phyloP scores from a whole-genome alignment of 208 protist genomes.

The Angomonas desouzai region DNA sequence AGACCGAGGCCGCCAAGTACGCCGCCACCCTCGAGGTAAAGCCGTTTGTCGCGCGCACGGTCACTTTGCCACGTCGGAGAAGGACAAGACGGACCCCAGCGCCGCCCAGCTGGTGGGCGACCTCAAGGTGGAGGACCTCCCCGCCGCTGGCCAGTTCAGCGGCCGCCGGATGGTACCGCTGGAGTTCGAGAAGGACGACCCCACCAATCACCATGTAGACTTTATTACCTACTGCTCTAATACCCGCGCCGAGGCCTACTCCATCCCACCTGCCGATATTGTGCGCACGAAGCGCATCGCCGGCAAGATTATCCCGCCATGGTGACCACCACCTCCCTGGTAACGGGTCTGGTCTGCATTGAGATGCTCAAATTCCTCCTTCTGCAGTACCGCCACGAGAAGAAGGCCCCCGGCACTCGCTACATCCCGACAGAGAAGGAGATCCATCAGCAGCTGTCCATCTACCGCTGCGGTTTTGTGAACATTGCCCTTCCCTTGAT shows the following conservation, averaged over 20 bases:
- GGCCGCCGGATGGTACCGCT: conserved; percentile 48
- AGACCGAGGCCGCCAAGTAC: conserved; percentile 33
- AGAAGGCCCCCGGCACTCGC: conserved; percentile 6
- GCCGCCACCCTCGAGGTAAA: conserved; percentile 45
- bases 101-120: conserved; percentile 27
- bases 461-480: conserved; percentile 95
- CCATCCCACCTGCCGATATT: conserved; percentile 83
- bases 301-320: conserved; percentile 99
- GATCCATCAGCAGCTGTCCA: conserved; percentile 44
- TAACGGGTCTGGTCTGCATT: conserved; percentile 96
- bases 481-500: conserved; percentile 98
- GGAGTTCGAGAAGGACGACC: conserved; percentile 95
- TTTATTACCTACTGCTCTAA: conserved; percentile 93
- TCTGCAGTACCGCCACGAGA: conserved; percentile 37
- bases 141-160: conserved; percentile 33
- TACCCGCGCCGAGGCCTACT: conserved; percentile 90
- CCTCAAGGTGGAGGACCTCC: conserved; percentile 39
- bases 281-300: conserved; percentile 89
- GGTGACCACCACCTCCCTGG: conserved; percentile 99
- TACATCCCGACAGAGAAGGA: conserved; percentile 23
- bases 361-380: conserved; percentile 97
- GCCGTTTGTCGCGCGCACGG: conserved; percentile 61
- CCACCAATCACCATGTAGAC: conserved; percentile 90
- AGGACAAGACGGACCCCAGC: conserved; percentile 40
- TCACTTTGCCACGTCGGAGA: conserved; percentile 78